Evolutionary conservation across 495 filamentous ascomycete species (phyloP), one percentile per base, ranked within the genome.

Genomic region (Immersiella caudata): DNA sequence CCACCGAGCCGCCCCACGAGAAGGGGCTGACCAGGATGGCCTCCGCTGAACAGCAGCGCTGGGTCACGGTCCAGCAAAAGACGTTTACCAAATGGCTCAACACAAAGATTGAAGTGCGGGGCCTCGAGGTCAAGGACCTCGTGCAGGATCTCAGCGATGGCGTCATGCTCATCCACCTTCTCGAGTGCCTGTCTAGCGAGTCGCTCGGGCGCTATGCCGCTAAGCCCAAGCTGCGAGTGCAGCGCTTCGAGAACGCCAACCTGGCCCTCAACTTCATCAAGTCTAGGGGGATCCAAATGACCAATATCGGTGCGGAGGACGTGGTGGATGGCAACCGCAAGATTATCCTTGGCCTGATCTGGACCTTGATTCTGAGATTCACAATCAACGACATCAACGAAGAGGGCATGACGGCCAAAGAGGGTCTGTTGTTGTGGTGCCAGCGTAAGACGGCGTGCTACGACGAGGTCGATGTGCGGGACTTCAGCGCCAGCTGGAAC

Each of bases 51-150:
- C 86, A 97, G 83, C 91, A 94, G 84, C 89, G 89, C 81, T 98
- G 94, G 94, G 89, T 98, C 74, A 92, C 89, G 73, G 94, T 97
- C 74, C 94, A 98, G 82, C 91, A 97, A 78, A 99, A 98, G 86
- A 99, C 95, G n/a, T 98, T 98, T 78, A 96, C 93, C 21, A 98
- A 98, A 89, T 98, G 95, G 95, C 87, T 99, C 62, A 99, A 99
- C 78, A 94, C 92, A 67, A 98, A 98, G 83, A 78, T 98, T 69
- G 89, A 91, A 75, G 84, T 83, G 55, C 86, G 94, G 65, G 82
- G 88, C 54, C 74, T 97, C 55, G 82, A 82, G 67, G 91, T 97
- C 68, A 90, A 91, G 69, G 92, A 97, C 73, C 79, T 99, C 66
- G 90, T 94, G 63, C 83, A 86, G 58, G 95, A 97, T 79, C 86